These are phyloP conservation scores for Pseudozyma pruni DNA, from an alignment of 1,284 basidiomycete genomes.

Conservation along the genomic window DNA sequence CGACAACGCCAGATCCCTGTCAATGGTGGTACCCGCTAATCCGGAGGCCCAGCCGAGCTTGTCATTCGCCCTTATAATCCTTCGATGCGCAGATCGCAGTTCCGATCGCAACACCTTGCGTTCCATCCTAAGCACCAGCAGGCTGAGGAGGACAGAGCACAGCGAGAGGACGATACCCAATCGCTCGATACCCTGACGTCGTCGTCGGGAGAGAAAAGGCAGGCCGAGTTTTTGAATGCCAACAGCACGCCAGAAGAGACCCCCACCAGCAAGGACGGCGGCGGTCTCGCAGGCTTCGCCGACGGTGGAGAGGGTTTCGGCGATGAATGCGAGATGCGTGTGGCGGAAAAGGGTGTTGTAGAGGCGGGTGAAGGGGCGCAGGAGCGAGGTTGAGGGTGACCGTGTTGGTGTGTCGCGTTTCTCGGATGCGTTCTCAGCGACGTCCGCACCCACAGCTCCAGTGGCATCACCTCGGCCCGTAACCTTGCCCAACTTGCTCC, in stretches of 20 bases:
- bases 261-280: slow-evolving; percentile 47
- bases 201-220: slow-evolving; percentile 34
- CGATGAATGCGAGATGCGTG: slow-evolving; percentile 9
- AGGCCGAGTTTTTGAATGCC: slow-evolving; percentile 38
- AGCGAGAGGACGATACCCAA: slow-evolving; percentile 52
- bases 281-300: slow-evolving; percentile 56
- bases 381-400: not conserved
- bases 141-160: slow-evolving; percentile 32
- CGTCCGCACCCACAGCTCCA: slow-evolving; percentile 28
- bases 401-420: not conserved
- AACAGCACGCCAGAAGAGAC: slow-evolving; percentile 56
- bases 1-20: slow-evolving; percentile 20
- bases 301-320: slow-evolving; percentile 24
- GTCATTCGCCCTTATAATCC: slow-evolving; percentile 45
- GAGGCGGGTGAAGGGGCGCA: not conserved
- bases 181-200: slow-evolving; percentile 52
- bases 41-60: slow-evolving; percentile 40
- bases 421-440: slow-evolving; percentile 15
- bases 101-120: slow-evolving; percentile 19
- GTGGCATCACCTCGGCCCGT: slow-evolving; percentile 32
- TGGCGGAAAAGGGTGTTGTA: slow-evolving; percentile 8
- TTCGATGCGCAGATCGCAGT: slow-evolving; percentile 29
- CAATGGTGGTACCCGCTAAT: slow-evolving; percentile 22
- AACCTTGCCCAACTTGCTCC: slow-evolving; percentile 24
- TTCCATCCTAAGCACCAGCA: slow-evolving; percentile 24